Evolutionary conservation across 2,329 filamentous ascomycete species (phyloP).

Genomic region (Ascochyta koolunga): DNA sequence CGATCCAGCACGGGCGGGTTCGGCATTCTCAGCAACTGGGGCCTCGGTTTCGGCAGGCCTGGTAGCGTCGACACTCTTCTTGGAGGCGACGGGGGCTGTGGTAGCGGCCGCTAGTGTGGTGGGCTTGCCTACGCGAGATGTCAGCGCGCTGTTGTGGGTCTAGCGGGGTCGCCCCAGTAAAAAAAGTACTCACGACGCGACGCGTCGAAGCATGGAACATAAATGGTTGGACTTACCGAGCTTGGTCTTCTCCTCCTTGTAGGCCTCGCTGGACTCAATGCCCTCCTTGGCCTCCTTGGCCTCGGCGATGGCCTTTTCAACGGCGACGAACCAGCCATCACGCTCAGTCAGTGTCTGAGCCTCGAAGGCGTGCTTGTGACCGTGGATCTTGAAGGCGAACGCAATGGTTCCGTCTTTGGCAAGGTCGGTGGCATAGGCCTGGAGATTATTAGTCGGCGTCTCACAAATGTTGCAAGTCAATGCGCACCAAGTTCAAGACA

Average conservation of each 20-base stretch:
- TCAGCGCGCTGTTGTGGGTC: slow-evolving; percentile 45
- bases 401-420: slow-evolving; percentile 76
- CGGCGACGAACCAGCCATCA: slow-evolving; percentile 86
- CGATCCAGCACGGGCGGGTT: slow-evolving; percentile 47
- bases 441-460: slow-evolving; percentile 40
- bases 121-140: slow-evolving; percentile 48
- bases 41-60: slow-evolving; percentile 44
- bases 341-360: slow-evolving; percentile 62
- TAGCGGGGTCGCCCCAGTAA: slow-evolving; percentile 35
- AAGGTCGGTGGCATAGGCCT: slow-evolving; percentile 73
- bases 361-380: slow-evolving; percentile 95
- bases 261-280: slow-evolving; percentile 79
- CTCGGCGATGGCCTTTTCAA: slow-evolving; percentile 65
- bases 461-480: not conserved
- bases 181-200: slow-evolving; percentile 23
- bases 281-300: slow-evolving; percentile 79
- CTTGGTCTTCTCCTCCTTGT: slow-evolving; percentile 84
- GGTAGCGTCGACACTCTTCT: slow-evolving; percentile 57
- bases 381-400: slow-evolving; percentile 84
- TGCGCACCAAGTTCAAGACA: slow-evolving; percentile 82
- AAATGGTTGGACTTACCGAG: slow-evolving; percentile 57
- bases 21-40: slow-evolving; percentile 26
- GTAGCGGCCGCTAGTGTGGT: slow-evolving; percentile 49
- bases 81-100: slow-evolving; percentile 47
- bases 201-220: slow-evolving; percentile 19